Percentiles rank a stretch among this genome's conserved stretches.
Evolutionary conservation across 1,284 basidiomycete genomes (phyloP).

Genomic region (Gastroboletus turbinatus): DNA sequence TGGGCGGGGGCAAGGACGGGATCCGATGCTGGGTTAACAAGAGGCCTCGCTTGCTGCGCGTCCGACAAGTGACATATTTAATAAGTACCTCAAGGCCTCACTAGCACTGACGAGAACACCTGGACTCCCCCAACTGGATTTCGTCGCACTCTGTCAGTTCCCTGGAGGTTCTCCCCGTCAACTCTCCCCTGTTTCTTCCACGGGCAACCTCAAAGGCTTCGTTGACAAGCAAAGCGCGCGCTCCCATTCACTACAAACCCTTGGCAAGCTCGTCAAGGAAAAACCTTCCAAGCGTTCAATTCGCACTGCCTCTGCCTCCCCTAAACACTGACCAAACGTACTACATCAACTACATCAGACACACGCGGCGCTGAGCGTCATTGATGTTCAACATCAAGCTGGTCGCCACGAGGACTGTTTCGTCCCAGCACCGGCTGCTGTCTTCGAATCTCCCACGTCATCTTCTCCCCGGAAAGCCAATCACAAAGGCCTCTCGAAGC

Average conservation of each 20-base stretch:
- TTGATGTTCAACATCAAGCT: constrained; percentile 17
- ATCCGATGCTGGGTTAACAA: too few species aligned
- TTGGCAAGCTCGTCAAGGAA: constrained; percentile 6
- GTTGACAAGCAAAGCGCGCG: constrained; percentile 20
- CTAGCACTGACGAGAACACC: too few species aligned
- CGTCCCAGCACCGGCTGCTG: not conserved
- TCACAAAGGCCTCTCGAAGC: constrained; percentile 30
- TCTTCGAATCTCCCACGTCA: constrained; percentile 54
- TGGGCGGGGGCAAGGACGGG: too few species aligned
- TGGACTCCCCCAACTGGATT: constrained; percentile 17
- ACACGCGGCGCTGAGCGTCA: constrained; percentile 4
- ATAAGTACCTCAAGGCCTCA: too few species aligned
- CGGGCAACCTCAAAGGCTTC: constrained; percentile 39
- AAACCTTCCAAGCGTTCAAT: constrained; percentile 31
- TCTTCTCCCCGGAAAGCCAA: constrained; percentile 19
- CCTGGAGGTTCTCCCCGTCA: constrained; percentile 23
- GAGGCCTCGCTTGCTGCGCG: too few species aligned
- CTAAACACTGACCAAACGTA: constrained; percentile 22
- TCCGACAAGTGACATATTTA: too few species aligned
- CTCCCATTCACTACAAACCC: not conserved
- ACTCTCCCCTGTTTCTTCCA: constrained; percentile 39
- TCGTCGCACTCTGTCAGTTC: constrained; percentile 18
- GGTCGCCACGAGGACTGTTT: constrained; percentile 23
- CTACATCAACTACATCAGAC: constrained; percentile 7
- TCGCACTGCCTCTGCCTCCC: constrained; percentile 31